Evolutionary conservation across 1,139 yeast genomes (phyloP).

Genomic region (Nakaseomyces bracarensis): DNA sequence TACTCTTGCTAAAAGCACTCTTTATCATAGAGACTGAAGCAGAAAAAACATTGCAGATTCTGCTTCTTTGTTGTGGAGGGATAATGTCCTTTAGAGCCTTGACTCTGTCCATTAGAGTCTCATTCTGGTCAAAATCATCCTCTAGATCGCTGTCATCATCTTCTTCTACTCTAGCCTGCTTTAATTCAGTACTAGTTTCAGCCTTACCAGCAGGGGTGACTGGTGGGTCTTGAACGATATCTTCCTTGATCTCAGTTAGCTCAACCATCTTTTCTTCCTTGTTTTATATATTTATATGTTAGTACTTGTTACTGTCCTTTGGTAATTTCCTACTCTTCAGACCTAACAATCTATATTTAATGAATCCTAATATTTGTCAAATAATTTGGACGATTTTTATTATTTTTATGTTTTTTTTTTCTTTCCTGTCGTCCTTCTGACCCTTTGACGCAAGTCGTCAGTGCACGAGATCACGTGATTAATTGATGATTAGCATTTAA

Average conservation of each 20-base stretch:
- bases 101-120: constrained; percentile 78
- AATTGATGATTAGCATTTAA: too few species aligned
- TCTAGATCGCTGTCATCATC: constrained; percentile 54
- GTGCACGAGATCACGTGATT: too few species aligned
- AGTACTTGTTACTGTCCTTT: background rate
- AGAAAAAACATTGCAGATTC: constrained; percentile 34
- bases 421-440: too few species aligned
- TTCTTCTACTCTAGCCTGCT: constrained; percentile 25
- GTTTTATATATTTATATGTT: background rate
- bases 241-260: constrained; percentile 30
- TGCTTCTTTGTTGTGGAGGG: constrained; percentile 74
- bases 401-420: too few species aligned
- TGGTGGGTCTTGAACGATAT: constrained; percentile 20
- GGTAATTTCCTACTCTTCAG: too few species aligned
- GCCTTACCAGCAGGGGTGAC: constrained; percentile 21
- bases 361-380: too few species aligned
- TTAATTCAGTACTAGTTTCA: constrained; percentile 15
- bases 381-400: too few species aligned
- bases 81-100: constrained; percentile 86
- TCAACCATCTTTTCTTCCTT: constrained; percentile 24
- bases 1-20: constrained; percentile 49
- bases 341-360: too few species aligned
- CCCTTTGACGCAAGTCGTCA: too few species aligned
- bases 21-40: constrained; percentile 37
- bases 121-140: constrained; percentile 73